These are phyloP conservation scores for Aspergillus cavernicola DNA, from an alignment of 495 filamentous ascomycete genomes.

Conservation along the genomic window DNA sequence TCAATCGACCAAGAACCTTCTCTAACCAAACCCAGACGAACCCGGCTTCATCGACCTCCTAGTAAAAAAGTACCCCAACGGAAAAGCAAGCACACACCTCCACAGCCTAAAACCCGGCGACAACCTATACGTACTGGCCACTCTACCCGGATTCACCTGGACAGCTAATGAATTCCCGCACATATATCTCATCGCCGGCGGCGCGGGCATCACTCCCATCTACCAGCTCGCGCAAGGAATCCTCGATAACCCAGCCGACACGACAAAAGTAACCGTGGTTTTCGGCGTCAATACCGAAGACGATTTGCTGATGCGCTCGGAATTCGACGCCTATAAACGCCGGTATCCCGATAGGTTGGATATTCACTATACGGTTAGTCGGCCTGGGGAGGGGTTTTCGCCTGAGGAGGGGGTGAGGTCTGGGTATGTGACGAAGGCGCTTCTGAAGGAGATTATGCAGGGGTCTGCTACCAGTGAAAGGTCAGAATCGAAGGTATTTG, in stretches of 20 bases:
- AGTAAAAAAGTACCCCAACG: constrained; percentile 62
- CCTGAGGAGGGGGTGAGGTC: constrained; percentile 28
- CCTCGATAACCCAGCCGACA: constrained; percentile 57
- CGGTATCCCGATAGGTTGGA: constrained; percentile 55
- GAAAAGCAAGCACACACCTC: constrained; percentile 57
- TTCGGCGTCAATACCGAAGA: constrained; percentile 63
- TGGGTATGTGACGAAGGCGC: constrained; percentile 54
- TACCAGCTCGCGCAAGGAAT: constrained; percentile 60
- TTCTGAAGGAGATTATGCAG: constrained; percentile 48
- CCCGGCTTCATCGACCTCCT: constrained; percentile 54
- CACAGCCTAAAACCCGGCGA: constrained; percentile 60
- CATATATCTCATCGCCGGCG: constrained; percentile 58
- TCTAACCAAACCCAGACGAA: constrained; percentile 34
- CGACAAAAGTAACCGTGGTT: constrained; percentile 58
- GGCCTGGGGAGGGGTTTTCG: constrained; percentile 28
- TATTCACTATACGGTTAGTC: constrained; percentile 56
- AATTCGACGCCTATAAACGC: constrained; percentile 51
- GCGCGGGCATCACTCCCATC: constrained; percentile 62
- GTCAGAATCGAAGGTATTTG: constrained; percentile 59
- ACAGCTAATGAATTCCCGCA: constrained; percentile 51
- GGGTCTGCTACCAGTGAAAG: constrained; percentile 27
- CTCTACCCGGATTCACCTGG: constrained; percentile 52
- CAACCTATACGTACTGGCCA: constrained; percentile 48
- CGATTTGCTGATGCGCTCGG: constrained; percentile 55
- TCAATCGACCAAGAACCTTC: not conserved